Percentiles rank a stretch among this genome's conserved stretches.
phyloP scores from a whole-genome alignment of 345 rosid species.

The Psidium guajava region DNA sequence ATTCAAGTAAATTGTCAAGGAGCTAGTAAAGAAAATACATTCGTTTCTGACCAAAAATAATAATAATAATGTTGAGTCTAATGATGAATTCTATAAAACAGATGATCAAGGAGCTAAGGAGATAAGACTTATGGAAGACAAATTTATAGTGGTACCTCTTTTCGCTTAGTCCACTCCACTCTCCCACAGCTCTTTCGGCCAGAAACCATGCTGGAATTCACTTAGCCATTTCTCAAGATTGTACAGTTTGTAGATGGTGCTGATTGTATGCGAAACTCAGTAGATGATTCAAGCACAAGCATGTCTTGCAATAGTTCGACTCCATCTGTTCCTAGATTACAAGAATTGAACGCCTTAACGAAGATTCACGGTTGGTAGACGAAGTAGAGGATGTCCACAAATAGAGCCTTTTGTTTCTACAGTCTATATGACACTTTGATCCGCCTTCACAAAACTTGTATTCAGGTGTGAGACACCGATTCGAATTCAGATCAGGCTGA shows the following conservation, averaged over 20 bases:
- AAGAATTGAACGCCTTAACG: too few relatives aligned
- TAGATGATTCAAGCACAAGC: neutral
- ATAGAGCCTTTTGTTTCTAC: too few relatives aligned
- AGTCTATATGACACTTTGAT: too few relatives aligned
- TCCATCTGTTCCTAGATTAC: too few relatives aligned
- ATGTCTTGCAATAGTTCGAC: neutral
- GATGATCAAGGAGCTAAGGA: neutral
- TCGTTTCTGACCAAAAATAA: too few relatives aligned
- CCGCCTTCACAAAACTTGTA: too few relatives aligned
- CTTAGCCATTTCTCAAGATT: neutral
- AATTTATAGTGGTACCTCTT: neutral
- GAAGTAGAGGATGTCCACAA: too few relatives aligned
- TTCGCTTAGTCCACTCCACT: neutral
- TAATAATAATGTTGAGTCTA: neutral
- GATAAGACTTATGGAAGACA: rapidly evolving
- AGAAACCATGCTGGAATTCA: neutral
- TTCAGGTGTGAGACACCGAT: too few relatives aligned
- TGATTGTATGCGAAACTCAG: neutral
- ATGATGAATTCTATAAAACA: neutral
- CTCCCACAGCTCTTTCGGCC: neutral
- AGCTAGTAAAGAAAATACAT: too few relatives aligned
- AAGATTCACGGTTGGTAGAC: too few relatives aligned
- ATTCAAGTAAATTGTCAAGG: too few relatives aligned
- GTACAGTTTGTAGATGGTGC: neutral
- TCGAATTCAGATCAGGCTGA: too few relatives aligned